phyloP scores from a whole-genome alignment of 768 basidiomycete species.

The Sarcodon sp. region DNA sequence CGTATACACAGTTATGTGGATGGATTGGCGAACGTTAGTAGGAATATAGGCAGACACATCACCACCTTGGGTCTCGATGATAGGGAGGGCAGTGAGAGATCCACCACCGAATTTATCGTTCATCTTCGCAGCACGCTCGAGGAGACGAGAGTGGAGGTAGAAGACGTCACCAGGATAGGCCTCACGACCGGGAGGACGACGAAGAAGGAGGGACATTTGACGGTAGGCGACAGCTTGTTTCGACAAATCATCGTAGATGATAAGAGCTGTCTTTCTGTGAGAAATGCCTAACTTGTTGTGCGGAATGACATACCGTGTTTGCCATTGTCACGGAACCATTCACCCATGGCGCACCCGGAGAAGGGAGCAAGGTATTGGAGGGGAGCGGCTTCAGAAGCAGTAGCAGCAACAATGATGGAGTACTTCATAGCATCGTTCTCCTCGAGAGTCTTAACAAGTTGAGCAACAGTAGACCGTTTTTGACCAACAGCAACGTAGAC shows the following conservation, averaged over 20 bases:
- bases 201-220: conserved; percentile 99
- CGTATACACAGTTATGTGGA: not conserved
- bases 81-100: conserved; percentile 95
- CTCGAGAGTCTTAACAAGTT: conserved; percentile 98
- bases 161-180: conserved; percentile 99
- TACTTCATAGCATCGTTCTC: conserved; percentile 99
- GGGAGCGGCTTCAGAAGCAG: conserved; percentile 97
- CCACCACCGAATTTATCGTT: conserved; percentile 98
- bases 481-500: conserved; percentile 99
- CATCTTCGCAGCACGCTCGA: conserved; percentile 99
- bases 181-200: conserved; percentile 99
- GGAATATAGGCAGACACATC: conserved; percentile 99
- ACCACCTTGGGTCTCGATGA: conserved; percentile 99
- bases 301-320: conserved; percentile 72
- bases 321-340: conserved; percentile 99
- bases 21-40: conserved; percentile 50
- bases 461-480: conserved; percentile 98
- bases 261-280: conserved; percentile 46
- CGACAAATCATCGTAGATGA: conserved; percentile 99
- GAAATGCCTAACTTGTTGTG: not conserved
- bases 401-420: conserved; percentile 98
- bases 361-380: conserved; percentile 99
- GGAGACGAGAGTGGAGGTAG: conserved; percentile 99
- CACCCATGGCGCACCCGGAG: conserved; percentile 99
- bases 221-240: conserved; percentile 99